Base-by-base conservation (phyloP, 805 yeast genomes). In the Komagataella pastoris region DNA sequence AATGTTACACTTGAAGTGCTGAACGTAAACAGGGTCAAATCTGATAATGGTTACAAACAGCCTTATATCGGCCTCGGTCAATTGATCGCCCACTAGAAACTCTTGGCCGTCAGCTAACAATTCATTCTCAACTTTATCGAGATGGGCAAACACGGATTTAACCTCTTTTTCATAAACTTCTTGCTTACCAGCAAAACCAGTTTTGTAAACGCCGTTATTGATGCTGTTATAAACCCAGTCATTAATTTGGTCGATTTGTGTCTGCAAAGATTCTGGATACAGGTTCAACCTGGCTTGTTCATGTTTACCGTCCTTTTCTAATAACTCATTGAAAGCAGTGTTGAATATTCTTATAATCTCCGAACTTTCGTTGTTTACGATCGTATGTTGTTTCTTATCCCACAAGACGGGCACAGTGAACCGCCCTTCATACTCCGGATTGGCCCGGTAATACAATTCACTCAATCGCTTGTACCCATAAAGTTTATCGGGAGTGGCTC, bases 371-470 rank as follows among this genome's bases (percentile, higher is more conserved):
- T 91, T 91, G 70, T 79, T 88, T 53, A 91, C 98, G 64, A 91
- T 86, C 1, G 96, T 85, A 51, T 79, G 68, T 36, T 77, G 75
- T 68, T 90, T 82, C 61, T 76, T 84, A 67, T 91, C 98, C 93
- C 96, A 91, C 59, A 91, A 72, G 2, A 90, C 86, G 1, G 98
- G 98, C 43, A 91, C 98, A 1, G 97, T 90, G 63, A 80, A 86
- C 56, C 97, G 74, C 3, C 95, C 97, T 14, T 66, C 69, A 67
- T 88, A 90, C 30, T 83, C 76, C 1, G 90, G 83, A 51, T 88
- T 73, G 7, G 86, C 86, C 65, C 81, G 81, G 67, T 69, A 81
- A 65, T 91, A 91, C 21, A 90, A 60, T 58, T 91, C 84, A 30
- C 83, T 74, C 49, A 90, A 55, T 57, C 88, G 73, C 51, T 74